Evolutionary conservation across 140 eudicot species (phyloP), one percentile per base, ranked within the genome.

Genomic region (Anethum foeniculum): DNA sequence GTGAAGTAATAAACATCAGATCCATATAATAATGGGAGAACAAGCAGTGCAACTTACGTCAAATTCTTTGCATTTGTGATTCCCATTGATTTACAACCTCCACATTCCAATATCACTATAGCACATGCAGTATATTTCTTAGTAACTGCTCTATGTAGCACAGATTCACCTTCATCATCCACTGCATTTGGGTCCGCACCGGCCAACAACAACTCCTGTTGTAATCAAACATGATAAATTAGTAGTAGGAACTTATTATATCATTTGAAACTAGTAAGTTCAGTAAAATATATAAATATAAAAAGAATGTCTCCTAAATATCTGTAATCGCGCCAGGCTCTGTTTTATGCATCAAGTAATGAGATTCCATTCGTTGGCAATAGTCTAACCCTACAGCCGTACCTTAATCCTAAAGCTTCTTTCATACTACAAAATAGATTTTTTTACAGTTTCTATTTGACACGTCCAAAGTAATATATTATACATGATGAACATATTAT

Each of bases 151-250:
- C 99, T 89, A 77, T 95, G 99, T 67, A 95, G 90, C 76, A 95
- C 99, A 76, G 97, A 92, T 91, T 95, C 99, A 84, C 97, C 97
- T 87, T 95, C 99, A 81, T 95, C 97, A 44, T 95, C 99, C 80
- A 95, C 97, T n/a, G 97, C 99, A 86, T 95, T 95, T 79, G 99
- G 99, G 91, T 95, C 97, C 36, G 99, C 99, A 60, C 97, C 99
- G 78, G 97, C 99, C 88, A 92, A 82, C 72, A 95, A 82, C 86
- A 95, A 84, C 84, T 95, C 99, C 99, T 95, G 87, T 82, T 72
- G 82, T 51, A 86, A 82, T 79, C 48, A 62, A 77, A 54, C 60
- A 16, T 72, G 19, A 86, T 71, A 75, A 75, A 71, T 78, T 14
- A 48, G 23, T 34, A 64, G 28, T 76, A 58, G 25, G 7, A 76